Evolutionary conservation across 2,329 filamentous ascomycete genomes (phyloP).

Genomic region (Endothia cerciana): DNA sequence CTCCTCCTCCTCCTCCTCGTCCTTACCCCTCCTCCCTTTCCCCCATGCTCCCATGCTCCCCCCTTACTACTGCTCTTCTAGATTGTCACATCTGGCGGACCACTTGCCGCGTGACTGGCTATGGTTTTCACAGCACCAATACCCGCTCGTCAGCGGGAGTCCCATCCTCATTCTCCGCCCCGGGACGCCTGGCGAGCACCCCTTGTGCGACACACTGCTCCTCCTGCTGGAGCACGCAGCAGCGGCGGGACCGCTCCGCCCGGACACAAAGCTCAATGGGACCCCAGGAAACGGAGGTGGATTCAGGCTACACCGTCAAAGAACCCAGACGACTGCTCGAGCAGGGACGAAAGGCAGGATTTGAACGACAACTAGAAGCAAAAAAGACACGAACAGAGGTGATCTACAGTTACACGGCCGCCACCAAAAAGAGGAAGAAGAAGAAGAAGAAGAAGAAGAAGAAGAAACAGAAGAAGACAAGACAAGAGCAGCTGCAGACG

Average conservation of each 20-base stretch:
- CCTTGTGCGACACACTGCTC: constrained; percentile 20
- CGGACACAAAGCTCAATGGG: background rate
- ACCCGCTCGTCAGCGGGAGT: background rate
- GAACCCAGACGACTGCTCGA: background rate
- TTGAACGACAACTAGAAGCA: background rate
- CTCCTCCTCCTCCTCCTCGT: too few species aligned
- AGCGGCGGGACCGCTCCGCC: background rate
- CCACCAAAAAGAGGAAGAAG: background rate
- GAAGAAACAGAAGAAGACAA: too few species aligned
- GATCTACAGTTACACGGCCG: background rate
- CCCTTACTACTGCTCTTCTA: background rate
- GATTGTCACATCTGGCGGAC: background rate
- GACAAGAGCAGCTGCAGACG: background rate
- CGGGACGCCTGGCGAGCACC: constrained; percentile 9
- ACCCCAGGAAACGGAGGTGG: background rate
- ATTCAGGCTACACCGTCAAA: background rate
- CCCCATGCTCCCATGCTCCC: too few species aligned
- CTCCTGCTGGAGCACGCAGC: constrained; percentile 10
- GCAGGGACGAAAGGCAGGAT: background rate
- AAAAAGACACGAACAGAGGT: background rate
- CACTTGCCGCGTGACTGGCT: background rate
- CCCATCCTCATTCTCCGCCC: background rate
- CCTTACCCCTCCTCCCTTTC: background rate
- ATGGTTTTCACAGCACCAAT: constrained; percentile 6
- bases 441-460: too few species aligned